Evolutionary conservation across 495 filamentous ascomycete species (phyloP).

Genomic region (Annulohypoxylon moriforme): DNA sequence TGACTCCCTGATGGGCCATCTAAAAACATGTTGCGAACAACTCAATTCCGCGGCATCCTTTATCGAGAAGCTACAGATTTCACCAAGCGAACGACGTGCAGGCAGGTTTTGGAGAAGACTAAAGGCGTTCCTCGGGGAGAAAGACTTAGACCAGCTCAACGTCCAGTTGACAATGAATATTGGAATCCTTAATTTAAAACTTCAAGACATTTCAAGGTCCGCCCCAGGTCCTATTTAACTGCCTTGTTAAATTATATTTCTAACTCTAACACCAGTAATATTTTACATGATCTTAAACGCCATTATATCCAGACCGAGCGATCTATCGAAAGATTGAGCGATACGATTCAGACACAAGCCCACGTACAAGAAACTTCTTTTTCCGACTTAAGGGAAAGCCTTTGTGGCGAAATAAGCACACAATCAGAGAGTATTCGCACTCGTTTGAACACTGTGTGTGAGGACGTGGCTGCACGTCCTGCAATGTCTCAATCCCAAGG

Average conservation of each 20-base stretch:
- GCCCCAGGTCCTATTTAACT: background rate
- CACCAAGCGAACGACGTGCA: background rate
- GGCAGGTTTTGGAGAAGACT: background rate
- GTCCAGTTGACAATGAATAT: background rate
- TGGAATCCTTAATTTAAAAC: background rate
- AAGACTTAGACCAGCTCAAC: background rate
- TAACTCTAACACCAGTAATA: background rate
- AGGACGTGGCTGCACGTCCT: background rate
- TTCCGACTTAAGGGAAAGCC: background rate
- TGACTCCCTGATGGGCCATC: background rate
- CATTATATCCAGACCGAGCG: background rate
- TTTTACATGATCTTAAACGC: background rate
- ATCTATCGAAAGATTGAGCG: background rate
- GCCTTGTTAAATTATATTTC: background rate
- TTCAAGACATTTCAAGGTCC: background rate
- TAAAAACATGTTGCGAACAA: background rate
- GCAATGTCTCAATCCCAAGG: background rate
- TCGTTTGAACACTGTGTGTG: background rate
- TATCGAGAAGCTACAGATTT: background rate
- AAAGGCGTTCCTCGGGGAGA: background rate
- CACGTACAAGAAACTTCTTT: background rate
- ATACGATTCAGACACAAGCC: background rate
- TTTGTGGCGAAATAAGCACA: background rate
- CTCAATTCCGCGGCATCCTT: background rate
- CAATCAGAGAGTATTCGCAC: background rate